These are phyloP conservation scores for Kluyveromyces marxianus DNA, from an alignment of 1,139 yeast genomes.

Conservation along the genomic window DNA sequence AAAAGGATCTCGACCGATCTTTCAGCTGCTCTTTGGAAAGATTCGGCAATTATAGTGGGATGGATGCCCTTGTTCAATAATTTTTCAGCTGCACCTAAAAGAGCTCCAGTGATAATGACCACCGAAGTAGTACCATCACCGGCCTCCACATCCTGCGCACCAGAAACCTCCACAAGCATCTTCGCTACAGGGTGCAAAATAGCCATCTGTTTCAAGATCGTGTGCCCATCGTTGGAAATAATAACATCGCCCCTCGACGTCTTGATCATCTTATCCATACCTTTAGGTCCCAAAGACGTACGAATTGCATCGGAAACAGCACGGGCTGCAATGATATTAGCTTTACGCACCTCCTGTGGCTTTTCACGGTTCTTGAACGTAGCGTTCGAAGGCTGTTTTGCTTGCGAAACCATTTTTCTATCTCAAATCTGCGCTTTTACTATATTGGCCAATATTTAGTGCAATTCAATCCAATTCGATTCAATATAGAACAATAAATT, in stretches of 20 bases:
- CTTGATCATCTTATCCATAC: slow-evolving; percentile 98
- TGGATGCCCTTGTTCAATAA: slow-evolving; percentile 86
- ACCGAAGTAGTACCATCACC: slow-evolving; percentile 99
- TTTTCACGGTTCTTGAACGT: slow-evolving; percentile 91
- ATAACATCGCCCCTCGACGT: slow-evolving; percentile 88
- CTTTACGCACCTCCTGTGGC: slow-evolving; percentile 93
- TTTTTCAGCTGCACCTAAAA: slow-evolving; percentile 90
- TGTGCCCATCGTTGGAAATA: slow-evolving; percentile 96
- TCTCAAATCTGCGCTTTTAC: background rate
- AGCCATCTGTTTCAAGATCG: slow-evolving; percentile 94
- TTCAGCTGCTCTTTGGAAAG: slow-evolving; percentile 87
- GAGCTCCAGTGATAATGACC: slow-evolving; percentile 89
- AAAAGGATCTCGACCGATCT: slow-evolving; percentile 79
- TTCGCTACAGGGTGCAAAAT: slow-evolving; percentile 97
- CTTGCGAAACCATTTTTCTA: slow-evolving; percentile 17
- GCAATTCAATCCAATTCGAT: background rate
- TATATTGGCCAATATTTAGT: background rate
- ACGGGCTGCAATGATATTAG: slow-evolving; percentile 90
- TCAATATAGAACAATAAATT: background rate
- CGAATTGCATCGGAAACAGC: slow-evolving; percentile 98
- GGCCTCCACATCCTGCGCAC: slow-evolving; percentile 96
- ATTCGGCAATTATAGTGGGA: slow-evolving; percentile 90
- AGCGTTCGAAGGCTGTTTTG: slow-evolving; percentile 58
- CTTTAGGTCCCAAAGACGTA: slow-evolving; percentile 96
- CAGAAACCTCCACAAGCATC: slow-evolving; percentile 95